Base-by-base conservation (phyloP, 2,329 filamentous ascomycete species). In the Cephalotrichum gorgonifer region DNA sequence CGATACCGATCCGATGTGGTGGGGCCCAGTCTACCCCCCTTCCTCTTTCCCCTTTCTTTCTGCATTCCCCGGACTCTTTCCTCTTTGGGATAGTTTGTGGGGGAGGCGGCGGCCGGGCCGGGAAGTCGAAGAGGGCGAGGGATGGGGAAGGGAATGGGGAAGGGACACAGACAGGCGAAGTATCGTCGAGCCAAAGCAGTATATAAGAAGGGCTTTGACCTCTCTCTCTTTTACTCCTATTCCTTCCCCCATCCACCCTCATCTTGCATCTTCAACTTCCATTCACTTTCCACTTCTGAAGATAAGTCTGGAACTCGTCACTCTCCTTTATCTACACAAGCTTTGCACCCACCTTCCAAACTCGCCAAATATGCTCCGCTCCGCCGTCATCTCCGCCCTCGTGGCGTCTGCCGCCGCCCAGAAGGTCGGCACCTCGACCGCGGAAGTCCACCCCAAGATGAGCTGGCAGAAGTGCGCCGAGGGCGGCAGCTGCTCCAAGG, bases 381-480 rank as follows among this genome's bases (percentile, higher is more conserved):
- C 49, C 28, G 39, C 45, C 22, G 31, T 44, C 23, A 28, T 35
- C 23, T 44, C 52, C 20, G 28, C 50, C 12, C 58, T 71, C 43
- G 52, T 69, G 50, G 62, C 64, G 28, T 52, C 62, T 22, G 66
- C 60, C 44, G 55, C 58, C 31, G 66, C 66, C 47, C 72, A 75
- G 55, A 61, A 69, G 54, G 63, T 66, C 41, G 70, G 69, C 50
- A 64, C 59, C n/a, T 51, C 62, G 51, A 53, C 56, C 30, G 50
- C 62, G 4, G 70, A 73, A 52, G 59, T 56, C 25, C 73, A 75
- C 52, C 72, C 72, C 33, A 54, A 64, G 31, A 58, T 76, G 56
- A 67, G 61, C 49, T 72, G 69, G 64, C 59, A 70, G 54, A 61
- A 64, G 52, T 76, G 72, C 57, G 65, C 70, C 12, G n/a, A n/a